A percentile compares a stretch with the other conserved stretches of the same genome.
Conservation (phyloP, 2,329 filamentous ascomycete genomes). For the Dactylellina haptotyla region DNA sequence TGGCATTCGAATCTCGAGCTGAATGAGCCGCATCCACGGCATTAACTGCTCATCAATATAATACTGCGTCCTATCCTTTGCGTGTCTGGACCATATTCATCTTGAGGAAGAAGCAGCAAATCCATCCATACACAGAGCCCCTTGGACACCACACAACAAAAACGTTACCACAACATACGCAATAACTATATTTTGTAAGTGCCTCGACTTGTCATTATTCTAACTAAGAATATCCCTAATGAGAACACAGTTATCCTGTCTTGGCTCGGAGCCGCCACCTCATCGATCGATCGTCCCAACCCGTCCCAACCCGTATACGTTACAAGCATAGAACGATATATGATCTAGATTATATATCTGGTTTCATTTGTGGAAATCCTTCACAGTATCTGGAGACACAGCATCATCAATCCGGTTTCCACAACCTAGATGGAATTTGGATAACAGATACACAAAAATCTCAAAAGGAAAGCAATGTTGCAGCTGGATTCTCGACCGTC, state of each 20-base stretch:
- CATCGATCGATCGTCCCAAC: neutral
- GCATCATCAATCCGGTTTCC: neutral
- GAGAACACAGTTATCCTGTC: neutral
- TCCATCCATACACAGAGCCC: neutral
- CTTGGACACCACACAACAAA: neutral
- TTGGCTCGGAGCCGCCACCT: neutral
- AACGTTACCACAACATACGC: too few relatives aligned
- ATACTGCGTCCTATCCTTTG: slow-evolving; percentile 14
- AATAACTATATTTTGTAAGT: too few relatives aligned
- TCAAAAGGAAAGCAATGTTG: slow-evolving; percentile 43
- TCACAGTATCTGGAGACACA: too few relatives aligned
- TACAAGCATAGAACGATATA: too few relatives aligned
- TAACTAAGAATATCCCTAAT: neutral
- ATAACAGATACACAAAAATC: slow-evolving; percentile 19
- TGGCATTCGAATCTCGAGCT: neutral
- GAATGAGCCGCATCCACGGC: slow-evolving; percentile 16
- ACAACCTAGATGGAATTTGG: slow-evolving; percentile 44
- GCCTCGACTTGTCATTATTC: too few relatives aligned
- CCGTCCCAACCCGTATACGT: too few relatives aligned
- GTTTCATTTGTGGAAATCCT: too few relatives aligned
- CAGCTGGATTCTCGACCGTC: slow-evolving; percentile 39
- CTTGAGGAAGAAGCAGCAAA: neutral
- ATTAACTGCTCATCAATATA: slow-evolving; percentile 3
- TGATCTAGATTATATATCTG: too few relatives aligned
- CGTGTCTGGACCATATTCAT: slow-evolving; percentile 5